Conservation (phyloP, 257 asterid species). For the Solanum sitiens region DNA sequence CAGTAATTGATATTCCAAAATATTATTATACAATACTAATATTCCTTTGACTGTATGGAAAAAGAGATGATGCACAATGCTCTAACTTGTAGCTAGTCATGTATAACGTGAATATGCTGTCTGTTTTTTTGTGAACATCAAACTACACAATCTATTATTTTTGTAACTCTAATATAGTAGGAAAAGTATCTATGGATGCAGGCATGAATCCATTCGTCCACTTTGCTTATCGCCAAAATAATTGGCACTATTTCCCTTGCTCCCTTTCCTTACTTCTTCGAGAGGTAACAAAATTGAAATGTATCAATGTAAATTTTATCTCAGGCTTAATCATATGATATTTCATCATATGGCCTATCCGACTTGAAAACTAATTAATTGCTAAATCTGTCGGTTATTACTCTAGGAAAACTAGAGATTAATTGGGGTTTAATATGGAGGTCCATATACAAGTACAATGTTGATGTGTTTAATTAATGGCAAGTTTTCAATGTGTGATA, state of each 20-base stretch:
- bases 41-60: not conserved
- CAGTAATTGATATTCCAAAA: not conserved
- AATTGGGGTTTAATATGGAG: no score
- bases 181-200: conserved; percentile 15
- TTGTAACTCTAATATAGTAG: no score
- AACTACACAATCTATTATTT: no score
- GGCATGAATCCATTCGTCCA: conserved; percentile 82
- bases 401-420: no score
- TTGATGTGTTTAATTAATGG: no score
- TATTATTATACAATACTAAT: not conserved
- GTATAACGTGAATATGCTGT: not conserved
- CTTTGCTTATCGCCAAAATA: conserved; percentile 72
- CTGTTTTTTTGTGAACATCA: no score
- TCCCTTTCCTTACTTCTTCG: conserved; percentile 65
- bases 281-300: conserved; percentile 30
- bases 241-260: conserved; percentile 44
- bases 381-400: no score
- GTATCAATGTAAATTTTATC: not conserved
- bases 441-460: no score
- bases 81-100: not conserved
- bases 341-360: no score
- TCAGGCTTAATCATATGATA: no score
- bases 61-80: not conserved
- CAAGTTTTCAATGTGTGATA: no score
- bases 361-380: not conserved